These are phyloP conservation scores for Boechera stricta DNA, from an alignment of 345 rosid genomes.

Conservation along the genomic window DNA sequence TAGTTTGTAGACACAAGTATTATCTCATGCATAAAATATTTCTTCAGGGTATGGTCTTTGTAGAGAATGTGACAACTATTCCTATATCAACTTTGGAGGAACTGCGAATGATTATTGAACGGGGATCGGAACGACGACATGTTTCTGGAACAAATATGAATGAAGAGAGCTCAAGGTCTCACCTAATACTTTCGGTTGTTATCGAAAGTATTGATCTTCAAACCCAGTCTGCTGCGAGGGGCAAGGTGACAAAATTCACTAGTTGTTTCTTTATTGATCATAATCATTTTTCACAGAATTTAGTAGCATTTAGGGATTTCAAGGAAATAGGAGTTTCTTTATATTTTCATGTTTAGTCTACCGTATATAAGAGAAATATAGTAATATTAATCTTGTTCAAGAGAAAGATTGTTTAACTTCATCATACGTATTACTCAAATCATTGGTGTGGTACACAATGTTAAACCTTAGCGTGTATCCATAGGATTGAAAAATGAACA, in stretches of 20 bases:
- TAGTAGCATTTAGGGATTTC: neutral
- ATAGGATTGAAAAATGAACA: neutral
- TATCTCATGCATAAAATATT: conserved; percentile 29
- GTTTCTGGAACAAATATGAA: conserved; percentile 94
- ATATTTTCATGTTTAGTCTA: conserved; percentile 5
- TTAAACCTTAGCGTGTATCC: conserved; percentile 16
- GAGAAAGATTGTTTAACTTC: neutral
- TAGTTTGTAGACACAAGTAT: neutral
- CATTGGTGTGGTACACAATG: conserved; percentile 7
- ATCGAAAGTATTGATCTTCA: conserved; percentile 97
- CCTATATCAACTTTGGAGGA: conserved; percentile 80
- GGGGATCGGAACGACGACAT: conserved; percentile 87
- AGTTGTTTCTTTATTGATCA: neutral
- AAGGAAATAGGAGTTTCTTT: conserved; percentile 14
- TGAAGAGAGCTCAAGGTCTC: conserved; percentile 97
- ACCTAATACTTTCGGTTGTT: conserved; percentile 81
- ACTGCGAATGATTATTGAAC: conserved; percentile 66
- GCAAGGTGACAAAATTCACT: conserved; percentile 63
- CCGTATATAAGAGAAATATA: neutral
- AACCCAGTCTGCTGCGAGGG: conserved; percentile 86
- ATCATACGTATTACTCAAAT: conserved; percentile 1
- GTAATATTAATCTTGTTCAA: neutral
- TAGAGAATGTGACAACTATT: conserved; percentile 82
- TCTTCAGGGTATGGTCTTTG: conserved; percentile 84
- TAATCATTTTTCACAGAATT: neutral